phyloP scores from a whole-genome alignment of 179 eudicot species.

The Gypsophila paniculata region DNA sequence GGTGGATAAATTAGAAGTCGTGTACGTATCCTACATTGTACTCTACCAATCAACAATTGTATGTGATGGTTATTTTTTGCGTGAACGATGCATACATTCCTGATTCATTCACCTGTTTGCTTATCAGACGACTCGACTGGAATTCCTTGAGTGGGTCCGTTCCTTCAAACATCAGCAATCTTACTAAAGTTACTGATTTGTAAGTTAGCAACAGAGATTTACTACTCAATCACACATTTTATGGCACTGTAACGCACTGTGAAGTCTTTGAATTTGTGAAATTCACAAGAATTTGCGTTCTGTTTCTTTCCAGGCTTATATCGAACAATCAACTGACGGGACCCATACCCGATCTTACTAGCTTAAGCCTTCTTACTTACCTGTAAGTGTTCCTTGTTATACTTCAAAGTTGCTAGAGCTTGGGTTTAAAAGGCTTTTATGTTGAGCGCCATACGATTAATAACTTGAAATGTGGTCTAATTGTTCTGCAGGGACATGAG shows the following conservation, averaged over 20 bases:
- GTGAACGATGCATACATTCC: constrained; percentile 10
- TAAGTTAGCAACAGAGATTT: constrained; percentile 33
- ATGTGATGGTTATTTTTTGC: not conserved
- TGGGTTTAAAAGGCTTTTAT: not conserved
- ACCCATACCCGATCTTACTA: constrained; percentile 60
- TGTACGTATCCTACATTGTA: constrained; percentile 49
- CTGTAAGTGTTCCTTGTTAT: constrained; percentile 45
- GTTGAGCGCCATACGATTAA: not conserved
- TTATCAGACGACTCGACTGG: constrained; percentile 63
- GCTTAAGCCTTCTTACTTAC: constrained; percentile 47
- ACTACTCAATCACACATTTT: not conserved
- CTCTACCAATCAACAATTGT: not conserved
- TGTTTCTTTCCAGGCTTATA: constrained; percentile 43
- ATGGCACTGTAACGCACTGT: not conserved
- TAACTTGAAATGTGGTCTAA: not conserved
- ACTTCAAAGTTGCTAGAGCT: not conserved
- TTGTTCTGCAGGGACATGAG: constrained; percentile 48
- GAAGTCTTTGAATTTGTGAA: not conserved
- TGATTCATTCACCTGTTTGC: constrained; percentile 9
- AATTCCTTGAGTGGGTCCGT: constrained; percentile 52
- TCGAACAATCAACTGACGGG: constrained; percentile 65
- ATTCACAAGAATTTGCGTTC: not conserved
- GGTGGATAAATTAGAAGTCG: constrained; percentile 45
- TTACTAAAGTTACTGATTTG: constrained; percentile 46
- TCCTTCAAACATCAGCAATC: constrained; percentile 55